These are phyloP conservation scores for Boletus speciosus DNA, from an alignment of 768 basidiomycete genomes.

Conservation along the genomic window DNA sequence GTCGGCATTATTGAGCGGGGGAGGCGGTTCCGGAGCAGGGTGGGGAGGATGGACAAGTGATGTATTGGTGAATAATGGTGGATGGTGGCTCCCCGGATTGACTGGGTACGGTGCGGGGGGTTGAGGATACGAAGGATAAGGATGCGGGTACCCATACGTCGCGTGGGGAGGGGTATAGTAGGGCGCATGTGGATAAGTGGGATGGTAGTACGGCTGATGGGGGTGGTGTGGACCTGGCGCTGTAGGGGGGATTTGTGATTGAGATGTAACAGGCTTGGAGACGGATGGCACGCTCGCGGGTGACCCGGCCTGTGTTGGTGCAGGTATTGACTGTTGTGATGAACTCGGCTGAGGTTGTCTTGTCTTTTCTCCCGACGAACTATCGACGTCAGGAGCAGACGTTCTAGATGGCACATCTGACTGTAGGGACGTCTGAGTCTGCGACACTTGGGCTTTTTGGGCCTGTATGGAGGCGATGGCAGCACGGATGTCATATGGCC, in stretches of 20 bases:
- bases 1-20: slow-evolving; percentile 29
- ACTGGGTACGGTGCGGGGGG: slow-evolving; percentile 31
- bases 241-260: slow-evolving; percentile 20
- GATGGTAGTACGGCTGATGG: slow-evolving; percentile 53
- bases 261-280: slow-evolving; percentile 19
- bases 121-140: slow-evolving; percentile 31
- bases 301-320: slow-evolving; percentile 24
- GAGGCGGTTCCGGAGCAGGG: slow-evolving; percentile 26
- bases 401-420: slow-evolving; percentile 12
- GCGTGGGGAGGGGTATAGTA: slow-evolving; percentile 53
- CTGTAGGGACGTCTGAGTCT: slow-evolving; percentile 16
- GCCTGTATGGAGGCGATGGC: slow-evolving; percentile 54
- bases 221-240: slow-evolving; percentile 40
- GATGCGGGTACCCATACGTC: slow-evolving; percentile 38
- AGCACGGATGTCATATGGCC: slow-evolving; percentile 67
- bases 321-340: slow-evolving; percentile 15
- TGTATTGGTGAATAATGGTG: slow-evolving; percentile 36
- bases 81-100: slow-evolving; percentile 26
- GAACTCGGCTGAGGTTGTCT: slow-evolving; percentile 16
- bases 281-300: slow-evolving; percentile 16
- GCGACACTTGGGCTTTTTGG: slow-evolving; percentile 22
- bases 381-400: slow-evolving; percentile 8
- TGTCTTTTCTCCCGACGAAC: slow-evolving; percentile 13
- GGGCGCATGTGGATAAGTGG: slow-evolving; percentile 63
- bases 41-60: slow-evolving; percentile 34